Conservation (phyloP, 495 filamentous ascomycete species). For the Xylaria castorea region DNA sequence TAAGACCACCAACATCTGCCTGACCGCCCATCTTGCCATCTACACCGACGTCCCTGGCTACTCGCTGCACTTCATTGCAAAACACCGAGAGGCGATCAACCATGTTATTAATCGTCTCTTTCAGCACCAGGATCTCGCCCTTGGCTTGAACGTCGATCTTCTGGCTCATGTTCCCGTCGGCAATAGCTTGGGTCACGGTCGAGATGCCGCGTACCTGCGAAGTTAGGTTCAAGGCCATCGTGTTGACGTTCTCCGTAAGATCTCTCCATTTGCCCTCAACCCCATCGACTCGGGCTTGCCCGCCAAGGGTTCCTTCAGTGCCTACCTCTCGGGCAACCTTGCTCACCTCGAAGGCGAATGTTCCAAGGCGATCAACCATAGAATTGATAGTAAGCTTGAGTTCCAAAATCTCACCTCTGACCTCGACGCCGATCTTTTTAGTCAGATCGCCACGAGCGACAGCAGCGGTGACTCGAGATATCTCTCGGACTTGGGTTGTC, state of each 20-base stretch:
- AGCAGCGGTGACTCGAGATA: slow-evolving; percentile 96
- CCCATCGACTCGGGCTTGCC: slow-evolving; percentile 94
- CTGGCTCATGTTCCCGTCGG: slow-evolving; percentile 88
- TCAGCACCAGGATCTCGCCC: slow-evolving; percentile 91
- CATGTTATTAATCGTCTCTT: slow-evolving; percentile 99
- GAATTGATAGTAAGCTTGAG: slow-evolving; percentile 98
- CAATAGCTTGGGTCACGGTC: slow-evolving; percentile 96
- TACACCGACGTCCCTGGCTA: slow-evolving; percentile 96
- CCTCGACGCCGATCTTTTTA: slow-evolving; percentile 95
- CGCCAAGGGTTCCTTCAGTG: slow-evolving; percentile 93
- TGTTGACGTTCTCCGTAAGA: slow-evolving; percentile 92
- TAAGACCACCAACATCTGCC: slow-evolving; percentile 91
- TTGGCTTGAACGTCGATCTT: slow-evolving; percentile 96
- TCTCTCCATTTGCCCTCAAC: slow-evolving; percentile 99
- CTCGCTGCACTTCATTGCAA: slow-evolving; percentile 94
- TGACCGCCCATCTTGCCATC: slow-evolving; percentile 99
- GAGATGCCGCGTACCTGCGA: slow-evolving; percentile 90
- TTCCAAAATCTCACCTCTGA: slow-evolving; percentile 92
- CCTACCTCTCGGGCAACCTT: slow-evolving; percentile 98
- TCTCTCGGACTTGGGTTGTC: slow-evolving; percentile 97
- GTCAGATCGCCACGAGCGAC: slow-evolving; percentile 94
- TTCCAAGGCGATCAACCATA: slow-evolving; percentile 97
- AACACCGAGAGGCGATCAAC: slow-evolving; percentile 94
- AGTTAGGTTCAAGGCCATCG: slow-evolving; percentile 96
- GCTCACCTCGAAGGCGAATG: slow-evolving; percentile 97